A percentile compares a stretch with the other conserved stretches of the same genome.
phyloP scores from a whole-genome alignment of 805 yeast species.

The Wickerhamiella qilinensis region DNA sequence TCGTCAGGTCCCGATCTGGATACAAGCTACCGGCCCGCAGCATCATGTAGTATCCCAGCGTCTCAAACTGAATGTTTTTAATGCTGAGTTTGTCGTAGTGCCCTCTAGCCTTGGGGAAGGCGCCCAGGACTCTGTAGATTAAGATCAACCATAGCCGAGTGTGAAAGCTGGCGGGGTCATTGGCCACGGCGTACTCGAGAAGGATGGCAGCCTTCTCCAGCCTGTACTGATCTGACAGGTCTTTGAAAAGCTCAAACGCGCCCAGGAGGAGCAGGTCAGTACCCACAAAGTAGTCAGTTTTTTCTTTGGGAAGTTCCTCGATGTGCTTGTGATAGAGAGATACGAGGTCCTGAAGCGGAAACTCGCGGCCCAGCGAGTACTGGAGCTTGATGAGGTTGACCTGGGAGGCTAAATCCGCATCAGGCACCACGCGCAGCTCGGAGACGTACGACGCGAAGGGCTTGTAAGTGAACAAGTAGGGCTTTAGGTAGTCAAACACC shows the following conservation, averaged over 20 bases:
- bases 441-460: too few species aligned
- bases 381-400: slow-evolving; percentile 36
- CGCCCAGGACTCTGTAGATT: slow-evolving; percentile 43
- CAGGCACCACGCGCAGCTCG: slow-evolving; percentile 3
- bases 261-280: slow-evolving; percentile 50
- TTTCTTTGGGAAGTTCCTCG: slow-evolving; percentile 22
- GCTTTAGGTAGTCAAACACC: slow-evolving; percentile 43
- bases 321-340: slow-evolving; percentile 24
- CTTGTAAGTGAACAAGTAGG: too few species aligned
- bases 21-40: slow-evolving; percentile 31
- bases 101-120: slow-evolving; percentile 31
- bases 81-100: slow-evolving; percentile 43
- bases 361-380: slow-evolving; percentile 16
- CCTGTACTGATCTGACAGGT: not conserved
- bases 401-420: slow-evolving; percentile 12
- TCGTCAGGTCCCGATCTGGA: slow-evolving; percentile 29
- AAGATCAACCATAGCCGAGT: slow-evolving; percentile 55
- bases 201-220: slow-evolving; percentile 30
- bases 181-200: slow-evolving; percentile 37
- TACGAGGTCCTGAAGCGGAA: slow-evolving; percentile 23
- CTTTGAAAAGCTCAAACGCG: slow-evolving; percentile 24
- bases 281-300: slow-evolving; percentile 57
- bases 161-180: slow-evolving; percentile 60
- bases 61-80: slow-evolving; percentile 64
- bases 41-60: slow-evolving; percentile 34